Base-by-base conservation (phyloP, 2,329 filamentous ascomycete species). In the Colletotrichum theobromicola region DNA sequence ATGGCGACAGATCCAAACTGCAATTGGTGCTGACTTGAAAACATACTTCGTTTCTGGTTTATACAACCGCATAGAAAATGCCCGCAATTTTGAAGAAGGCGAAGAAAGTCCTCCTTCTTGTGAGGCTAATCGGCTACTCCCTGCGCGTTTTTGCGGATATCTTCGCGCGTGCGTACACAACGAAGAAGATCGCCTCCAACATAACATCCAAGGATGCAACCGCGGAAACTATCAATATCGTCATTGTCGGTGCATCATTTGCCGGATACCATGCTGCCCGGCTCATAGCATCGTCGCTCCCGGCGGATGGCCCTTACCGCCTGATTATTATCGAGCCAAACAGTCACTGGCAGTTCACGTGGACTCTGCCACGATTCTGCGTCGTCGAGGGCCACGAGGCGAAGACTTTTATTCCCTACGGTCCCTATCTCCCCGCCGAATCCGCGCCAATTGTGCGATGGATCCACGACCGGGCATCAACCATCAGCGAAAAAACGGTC, bases 391-490 rank as follows among this genome's bases (percentile, higher is more conserved):
- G 86, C 24, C 88, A 91, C 61, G 90, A 92, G 75, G 81, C 89
- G 70, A 89, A 89, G 77, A 90, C 89, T 0, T 92, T 93, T 75
- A 89, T 93, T 57, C 91, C 91, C 0, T 93, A 92, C 74, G 85
- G 85, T 1, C 82, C 82, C 5, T 83, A 86, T 53, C 77, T 89
- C 4, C 80, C 79, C 2, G 77, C 75, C 1, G 83, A 80, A 5
- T 82, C 84, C 0, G 76, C 81, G 21, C 85, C 83, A 0, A 77
- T 80, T 3, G 73, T 84, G 4, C 77, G 78, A n/a, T 87, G 86
- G 83, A 79, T 89, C 3, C 82, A 83, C 65, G 88, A 85, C 57
- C 83, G 82, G 3, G 90, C 86, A 8, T 76, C 78, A 1, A 75
- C 78, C 0, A 81, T 91, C 18, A 81, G 79, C 8, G 81, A 79